Evolutionary conservation across 1,284 basidiomycete genomes (phyloP), one percentile per base, ranked within the genome.

Genomic region (Vanrija sp.): DNA sequence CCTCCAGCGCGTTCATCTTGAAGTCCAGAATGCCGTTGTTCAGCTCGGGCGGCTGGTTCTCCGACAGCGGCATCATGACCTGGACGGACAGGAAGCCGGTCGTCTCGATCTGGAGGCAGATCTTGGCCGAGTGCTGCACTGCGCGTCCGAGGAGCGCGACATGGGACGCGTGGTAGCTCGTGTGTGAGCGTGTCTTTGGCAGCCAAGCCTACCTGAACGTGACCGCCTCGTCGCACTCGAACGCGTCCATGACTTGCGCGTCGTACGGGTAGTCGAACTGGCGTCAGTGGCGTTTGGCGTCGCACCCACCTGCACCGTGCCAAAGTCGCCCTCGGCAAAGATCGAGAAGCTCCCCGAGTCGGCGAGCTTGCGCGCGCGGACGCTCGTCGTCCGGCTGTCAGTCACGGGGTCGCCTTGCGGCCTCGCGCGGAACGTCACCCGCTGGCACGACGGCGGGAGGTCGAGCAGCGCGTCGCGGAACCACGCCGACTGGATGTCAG

Each of bases 181-280:
- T 23, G 38, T 34, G 34, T 57, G 29, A 57, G 49, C 42, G 21
- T 50, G 28, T 12, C 28, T 7, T 34, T 5, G 7, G 26, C 26
- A 4, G 19, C 12, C 38, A 19, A 42, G 65, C 80, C 40, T 60
- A 91, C 91, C 85, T 91, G 71, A 88, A 90, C 23, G 79, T 81
- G n/a, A 91, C 81, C 7, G 78, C 74, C 39, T 80, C 77, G 10
- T 76, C 80, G 69, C 91, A 95, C 63, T 92, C 88, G 67, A 93
- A 91, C 0, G 85, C 83, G 73, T 95, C 91, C 43, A 96, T 82
- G 0, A 95, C 89, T 51, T 94, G 91, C 49, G 82, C 81, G 67
- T 94, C 91, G 65, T 91, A 91, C 1, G 90, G 89, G 63, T 93
- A 95, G 73, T 96, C 92, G 85, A 95, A 88, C 89, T 93, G 66